These are phyloP conservation scores for Phoenix dactylifera DNA, from an alignment of 176 grass and related monocot species.

Conservation along the genomic window DNA sequence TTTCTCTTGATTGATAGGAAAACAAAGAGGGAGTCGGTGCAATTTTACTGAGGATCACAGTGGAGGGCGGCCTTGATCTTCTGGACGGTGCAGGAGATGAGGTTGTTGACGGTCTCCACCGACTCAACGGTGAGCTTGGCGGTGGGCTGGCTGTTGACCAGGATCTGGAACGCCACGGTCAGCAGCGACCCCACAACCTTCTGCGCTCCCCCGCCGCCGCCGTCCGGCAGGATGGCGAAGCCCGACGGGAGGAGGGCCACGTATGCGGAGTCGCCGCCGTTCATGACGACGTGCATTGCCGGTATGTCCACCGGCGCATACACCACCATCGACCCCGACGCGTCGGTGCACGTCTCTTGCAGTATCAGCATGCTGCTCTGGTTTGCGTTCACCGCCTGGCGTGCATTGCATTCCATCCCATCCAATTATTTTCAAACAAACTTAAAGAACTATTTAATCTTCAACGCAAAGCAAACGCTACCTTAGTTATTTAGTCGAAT, in stretches of 20 bases:
- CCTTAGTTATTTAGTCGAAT: too few species aligned
- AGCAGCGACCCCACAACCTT: constrained; percentile 41
- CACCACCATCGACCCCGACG: constrained; percentile 73
- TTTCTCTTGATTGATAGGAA: too few species aligned
- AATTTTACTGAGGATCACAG: constrained; percentile 18
- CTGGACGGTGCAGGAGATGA: constrained; percentile 77
- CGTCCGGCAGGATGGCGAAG: constrained; percentile 59
- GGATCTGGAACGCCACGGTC: constrained; percentile 89
- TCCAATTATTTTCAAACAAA: too few species aligned
- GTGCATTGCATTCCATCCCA: too few species aligned
- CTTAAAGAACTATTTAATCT: too few species aligned
- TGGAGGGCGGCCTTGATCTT: constrained; percentile 68
- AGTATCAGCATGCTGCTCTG: constrained; percentile 87
- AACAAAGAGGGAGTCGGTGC: too few species aligned
- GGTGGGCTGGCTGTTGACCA: constrained; percentile 83
- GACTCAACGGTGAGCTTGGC: constrained; percentile 71
- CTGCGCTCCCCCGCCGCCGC: background rate
- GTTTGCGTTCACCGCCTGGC: constrained; percentile 45
- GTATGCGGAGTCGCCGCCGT: constrained; percentile 55
- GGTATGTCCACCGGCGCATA: constrained; percentile 85
- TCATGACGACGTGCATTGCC: constrained; percentile 79
- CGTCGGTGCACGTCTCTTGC: constrained; percentile 69
- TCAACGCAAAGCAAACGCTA: too few species aligned
- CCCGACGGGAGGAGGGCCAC: constrained; percentile 71
- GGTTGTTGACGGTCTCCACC: constrained; percentile 60